These are phyloP conservation scores for Gyrodon lividus DNA, from an alignment of 768 basidiomycete species.

Conservation along the genomic window DNA sequence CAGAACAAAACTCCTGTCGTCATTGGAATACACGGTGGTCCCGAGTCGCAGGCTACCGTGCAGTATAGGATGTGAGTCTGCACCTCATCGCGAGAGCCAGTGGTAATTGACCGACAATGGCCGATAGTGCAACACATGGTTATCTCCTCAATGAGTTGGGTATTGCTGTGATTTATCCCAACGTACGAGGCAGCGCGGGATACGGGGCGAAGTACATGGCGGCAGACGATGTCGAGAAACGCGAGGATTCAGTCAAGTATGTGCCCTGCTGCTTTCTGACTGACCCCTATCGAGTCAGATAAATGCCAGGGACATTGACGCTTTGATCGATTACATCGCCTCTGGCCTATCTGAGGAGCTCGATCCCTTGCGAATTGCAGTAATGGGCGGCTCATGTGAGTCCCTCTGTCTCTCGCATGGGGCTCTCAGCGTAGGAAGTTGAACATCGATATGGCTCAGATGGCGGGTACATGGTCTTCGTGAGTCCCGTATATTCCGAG, in stretches of 20 bases:
- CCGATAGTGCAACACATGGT: constrained; percentile 33
- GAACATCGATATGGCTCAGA: constrained; percentile 18
- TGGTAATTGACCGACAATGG: constrained; percentile 1
- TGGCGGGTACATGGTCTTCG: constrained; percentile 42
- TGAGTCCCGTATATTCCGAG: constrained; percentile 15
- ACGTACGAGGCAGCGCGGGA: constrained; percentile 42
- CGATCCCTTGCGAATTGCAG: constrained; percentile 38
- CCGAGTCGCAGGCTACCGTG: constrained; percentile 36
- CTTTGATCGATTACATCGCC: constrained; percentile 37
- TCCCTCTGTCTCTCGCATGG: not conserved
- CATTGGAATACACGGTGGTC: constrained; percentile 42
- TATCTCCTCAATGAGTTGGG: constrained; percentile 44
- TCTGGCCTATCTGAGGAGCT: constrained; percentile 33
- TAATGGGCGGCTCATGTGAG: constrained; percentile 42
- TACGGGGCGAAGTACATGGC: constrained; percentile 42
- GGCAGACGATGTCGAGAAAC: constrained; percentile 40
- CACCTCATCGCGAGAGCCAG: not conserved
- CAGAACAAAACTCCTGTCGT: constrained; percentile 32
- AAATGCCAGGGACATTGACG: constrained; percentile 35
- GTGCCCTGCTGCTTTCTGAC: not conserved
- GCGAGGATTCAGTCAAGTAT: constrained; percentile 44
- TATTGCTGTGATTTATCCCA: constrained; percentile 42
- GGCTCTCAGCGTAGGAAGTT: not conserved
- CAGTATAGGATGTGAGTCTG: constrained; percentile 31
- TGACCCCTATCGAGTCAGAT: not conserved